Percentiles rank a stretch among this genome's conserved stretches.
Conservation (phyloP, 2,329 filamentous ascomycete genomes). For the Alternaria postmessia region DNA sequence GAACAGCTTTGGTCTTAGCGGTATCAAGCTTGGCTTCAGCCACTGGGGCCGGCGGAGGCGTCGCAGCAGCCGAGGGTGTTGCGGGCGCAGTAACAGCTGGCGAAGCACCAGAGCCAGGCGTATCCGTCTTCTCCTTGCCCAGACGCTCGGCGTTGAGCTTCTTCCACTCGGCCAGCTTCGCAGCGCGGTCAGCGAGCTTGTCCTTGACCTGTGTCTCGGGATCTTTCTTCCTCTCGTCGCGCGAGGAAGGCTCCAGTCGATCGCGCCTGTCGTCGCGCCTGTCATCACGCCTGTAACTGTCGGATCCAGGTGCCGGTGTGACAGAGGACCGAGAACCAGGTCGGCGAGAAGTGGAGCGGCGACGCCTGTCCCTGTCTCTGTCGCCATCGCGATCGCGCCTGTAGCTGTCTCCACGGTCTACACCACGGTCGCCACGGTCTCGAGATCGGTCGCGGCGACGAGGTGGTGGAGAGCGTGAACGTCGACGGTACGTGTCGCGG, state of each 20-base stretch:
- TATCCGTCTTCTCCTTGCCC: conserved; percentile 69
- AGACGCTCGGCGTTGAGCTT: conserved; percentile 63
- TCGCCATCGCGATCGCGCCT: conserved; percentile 67
- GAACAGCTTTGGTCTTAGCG: conserved; percentile 74
- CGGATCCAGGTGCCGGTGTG: conserved; percentile 25
- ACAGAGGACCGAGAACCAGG: conserved; percentile 73
- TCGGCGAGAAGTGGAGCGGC: conserved; percentile 72
- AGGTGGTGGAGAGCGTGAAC: conserved; percentile 12
- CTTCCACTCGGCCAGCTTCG: conserved; percentile 78
- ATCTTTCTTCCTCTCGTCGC: conserved; percentile 66
- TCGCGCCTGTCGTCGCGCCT: conserved; percentile 23
- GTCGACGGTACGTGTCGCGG: conserved; percentile 12
- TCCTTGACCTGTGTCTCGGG: conserved; percentile 34
- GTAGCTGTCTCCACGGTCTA: conserved; percentile 64
- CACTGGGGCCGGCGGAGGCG: conserved; percentile 32
- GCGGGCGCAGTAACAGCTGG: conserved; percentile 73
- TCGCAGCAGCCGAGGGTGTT: conserved; percentile 57
- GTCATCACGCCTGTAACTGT: background rate
- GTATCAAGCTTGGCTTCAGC: conserved; percentile 56
- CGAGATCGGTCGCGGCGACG: conserved; percentile 22
- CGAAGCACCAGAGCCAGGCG: conserved; percentile 64
- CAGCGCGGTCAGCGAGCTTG: conserved; percentile 35
- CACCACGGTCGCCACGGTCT: conserved; percentile 43
- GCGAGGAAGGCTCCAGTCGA: conserved; percentile 52
- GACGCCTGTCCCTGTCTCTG: conserved; percentile 68